Evolutionary conservation across 306 rosid species (phyloP).

Genomic region (Pterocarpus macrocarpus): DNA sequence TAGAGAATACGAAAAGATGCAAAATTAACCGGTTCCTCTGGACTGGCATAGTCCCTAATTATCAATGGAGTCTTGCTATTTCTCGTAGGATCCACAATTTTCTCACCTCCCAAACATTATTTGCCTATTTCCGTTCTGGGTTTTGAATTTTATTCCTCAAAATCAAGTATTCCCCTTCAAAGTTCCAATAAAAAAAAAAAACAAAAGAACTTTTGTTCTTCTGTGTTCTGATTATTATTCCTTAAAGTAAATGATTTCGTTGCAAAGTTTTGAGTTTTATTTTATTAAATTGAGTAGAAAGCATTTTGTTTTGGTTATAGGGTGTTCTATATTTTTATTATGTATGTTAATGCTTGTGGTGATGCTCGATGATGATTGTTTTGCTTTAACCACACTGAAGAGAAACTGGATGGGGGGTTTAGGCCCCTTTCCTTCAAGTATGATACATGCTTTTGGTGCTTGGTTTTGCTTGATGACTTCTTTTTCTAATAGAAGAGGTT

Average conservation of each 20-base stretch:
- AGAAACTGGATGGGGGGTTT: constrained; percentile 42
- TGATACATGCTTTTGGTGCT: constrained; percentile 44
- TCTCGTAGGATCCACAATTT: constrained; percentile 69
- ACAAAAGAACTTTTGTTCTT: not conserved
- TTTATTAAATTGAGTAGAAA: not conserved
- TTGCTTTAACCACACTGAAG: constrained; percentile 87
- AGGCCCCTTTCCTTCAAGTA: constrained; percentile 13
- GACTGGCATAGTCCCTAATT: constrained; percentile 61
- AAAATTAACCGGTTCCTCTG: constrained; percentile 61
- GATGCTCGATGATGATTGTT: constrained; percentile 79
- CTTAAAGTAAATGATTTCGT: too few species aligned
- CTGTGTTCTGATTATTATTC: not conserved
- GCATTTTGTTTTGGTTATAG: not conserved
- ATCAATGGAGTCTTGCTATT: constrained; percentile 59
- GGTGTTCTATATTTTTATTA: not conserved
- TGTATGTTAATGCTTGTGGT: not conserved
- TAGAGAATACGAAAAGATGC: constrained; percentile 66
- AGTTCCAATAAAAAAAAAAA: not conserved
- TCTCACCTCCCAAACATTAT: not conserved
- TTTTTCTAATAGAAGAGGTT: constrained; percentile 51
- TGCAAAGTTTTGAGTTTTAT: not conserved
- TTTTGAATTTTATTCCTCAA: not conserved
- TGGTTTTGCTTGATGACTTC: constrained; percentile 49
- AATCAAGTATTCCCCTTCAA: not conserved
- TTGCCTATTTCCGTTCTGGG: not conserved